phyloP scores from a whole-genome alignment of 2,329 filamentous ascomycete genomes.

The Monilinia fructicola region DNA sequence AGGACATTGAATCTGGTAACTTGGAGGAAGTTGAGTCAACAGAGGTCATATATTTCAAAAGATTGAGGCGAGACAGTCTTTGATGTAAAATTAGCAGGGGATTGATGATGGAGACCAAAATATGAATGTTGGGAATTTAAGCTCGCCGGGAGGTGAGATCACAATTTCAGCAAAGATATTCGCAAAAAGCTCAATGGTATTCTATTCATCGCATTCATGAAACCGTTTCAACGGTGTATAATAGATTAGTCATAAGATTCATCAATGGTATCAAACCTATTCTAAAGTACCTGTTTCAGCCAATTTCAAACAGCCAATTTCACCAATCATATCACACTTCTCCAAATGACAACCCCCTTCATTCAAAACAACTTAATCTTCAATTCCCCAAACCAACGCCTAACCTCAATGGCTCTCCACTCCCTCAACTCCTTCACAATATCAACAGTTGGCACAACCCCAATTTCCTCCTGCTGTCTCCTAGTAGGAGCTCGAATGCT shows the following conservation, averaged over 20 bases:
- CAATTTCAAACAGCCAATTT: background rate
- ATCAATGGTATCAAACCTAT: background rate
- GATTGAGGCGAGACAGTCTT: too few relatives aligned
- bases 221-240: background rate
- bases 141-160: background rate
- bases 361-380: conserved; percentile 17
- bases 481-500: background rate
- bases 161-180: background rate
- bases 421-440: conserved; percentile 30
- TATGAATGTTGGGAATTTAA: too few relatives aligned
- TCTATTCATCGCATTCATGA: background rate
- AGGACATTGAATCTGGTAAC: too few relatives aligned
- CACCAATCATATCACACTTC: background rate
- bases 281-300: background rate
- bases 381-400: conserved; percentile 30
- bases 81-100: too few relatives aligned
- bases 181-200: background rate
- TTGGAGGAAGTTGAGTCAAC: too few relatives aligned
- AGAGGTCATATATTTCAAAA: too few relatives aligned
- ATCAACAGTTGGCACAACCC: conserved; percentile 15
- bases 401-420: conserved; percentile 24
- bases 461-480: background rate
- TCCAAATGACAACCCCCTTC: background rate
- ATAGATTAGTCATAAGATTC: background rate
- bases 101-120: too few relatives aligned